Base-by-base conservation (phyloP, 2,329 filamentous ascomycete species). In the Verticillium albo-atrum region DNA sequence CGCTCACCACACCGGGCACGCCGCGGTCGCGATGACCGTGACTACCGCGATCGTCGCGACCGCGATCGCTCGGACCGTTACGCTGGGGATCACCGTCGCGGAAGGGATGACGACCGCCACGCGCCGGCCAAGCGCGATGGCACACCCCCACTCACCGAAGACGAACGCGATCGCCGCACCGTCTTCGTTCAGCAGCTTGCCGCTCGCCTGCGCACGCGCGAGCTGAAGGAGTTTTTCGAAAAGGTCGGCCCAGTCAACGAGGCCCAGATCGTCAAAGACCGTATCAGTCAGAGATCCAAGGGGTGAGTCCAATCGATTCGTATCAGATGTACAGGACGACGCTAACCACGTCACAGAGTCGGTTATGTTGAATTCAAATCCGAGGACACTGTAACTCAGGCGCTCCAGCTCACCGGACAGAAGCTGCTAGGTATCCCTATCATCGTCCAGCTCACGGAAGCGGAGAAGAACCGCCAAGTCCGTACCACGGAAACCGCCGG, bases 361-460 rank as follows among this genome's bases (percentile, higher is more conserved):
- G 95, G 96, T 74, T 99, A 99, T 72, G 96, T 99, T 81, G 95
- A 99, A 82, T 99, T 99, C 78, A 96, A 93, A 74, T 87, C 91
- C 71, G 94, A 98, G 84, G 92, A 96, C 69, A 96, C 93, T 68
- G 94, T 99, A 68, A 83, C 89, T 71, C 88, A 90, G 79, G 95
- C 96, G 72, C 90, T 99, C 74, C 91, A 97, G 81, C 92, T 99
- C 82, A 99, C 95, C 75, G 95, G 95, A 78, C 94, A 98, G 81
- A 97, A 95, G 79, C 89, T 99, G 77, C 82, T 97, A 89, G 93
- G 92, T 83, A 97, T 99, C 67, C 95, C 95, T 61, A 96, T 99
- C 74, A 99, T 99, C 70, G 96, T 94, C 58, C 94, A 98, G 78
- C 88, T 97, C 74, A 98, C 95, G 69, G 95, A 99, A 82, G 96